Percentiles rank a stretch among this genome's conserved stretches.
Evolutionary conservation across 2,329 filamentous ascomycete species (phyloP).

Genomic region (Mycogone perniciosa): DNA sequence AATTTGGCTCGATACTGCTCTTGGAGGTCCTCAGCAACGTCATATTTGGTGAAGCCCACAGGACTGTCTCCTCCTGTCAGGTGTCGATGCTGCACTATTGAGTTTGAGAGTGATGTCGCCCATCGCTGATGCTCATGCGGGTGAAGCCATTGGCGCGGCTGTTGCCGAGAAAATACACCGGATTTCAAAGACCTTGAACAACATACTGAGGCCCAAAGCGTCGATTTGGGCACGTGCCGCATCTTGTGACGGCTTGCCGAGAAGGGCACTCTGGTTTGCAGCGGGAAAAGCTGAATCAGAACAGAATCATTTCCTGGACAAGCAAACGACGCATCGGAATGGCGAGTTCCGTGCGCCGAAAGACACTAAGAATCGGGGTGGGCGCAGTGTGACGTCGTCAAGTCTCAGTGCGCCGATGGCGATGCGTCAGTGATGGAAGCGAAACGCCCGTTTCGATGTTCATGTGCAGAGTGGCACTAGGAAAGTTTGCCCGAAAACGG

Average conservation of each 20-base stretch:
- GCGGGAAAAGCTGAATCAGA: neutral
- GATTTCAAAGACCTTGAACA: neutral
- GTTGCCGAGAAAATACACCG: neutral
- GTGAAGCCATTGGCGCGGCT: neutral
- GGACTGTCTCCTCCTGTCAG: conserved; percentile 18
- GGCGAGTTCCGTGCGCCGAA: neutral
- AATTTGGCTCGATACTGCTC: conserved; percentile 29
- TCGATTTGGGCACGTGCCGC: conserved; percentile 6
- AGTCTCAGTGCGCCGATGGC: neutral
- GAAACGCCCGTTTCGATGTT: neutral
- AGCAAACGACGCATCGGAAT: neutral
- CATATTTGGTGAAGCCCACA: conserved; percentile 24
- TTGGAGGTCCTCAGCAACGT: conserved; percentile 26
- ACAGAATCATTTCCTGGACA: neutral
- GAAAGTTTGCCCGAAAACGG: too few species aligned
- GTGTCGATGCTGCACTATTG: conserved; percentile 26
- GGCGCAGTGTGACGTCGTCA: neutral
- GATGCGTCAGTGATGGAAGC: neutral
- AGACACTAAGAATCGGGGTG: neutral
- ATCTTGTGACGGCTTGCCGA: conserved; percentile 7
- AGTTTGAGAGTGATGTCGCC: neutral
- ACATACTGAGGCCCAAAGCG: neutral
- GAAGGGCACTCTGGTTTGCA: neutral
- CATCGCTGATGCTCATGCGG: neutral
- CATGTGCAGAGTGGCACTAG: too few species aligned